These are phyloP conservation scores for Solanum bukasovii DNA, from an alignment of 257 asterid genomes.

Conservation along the genomic window DNA sequence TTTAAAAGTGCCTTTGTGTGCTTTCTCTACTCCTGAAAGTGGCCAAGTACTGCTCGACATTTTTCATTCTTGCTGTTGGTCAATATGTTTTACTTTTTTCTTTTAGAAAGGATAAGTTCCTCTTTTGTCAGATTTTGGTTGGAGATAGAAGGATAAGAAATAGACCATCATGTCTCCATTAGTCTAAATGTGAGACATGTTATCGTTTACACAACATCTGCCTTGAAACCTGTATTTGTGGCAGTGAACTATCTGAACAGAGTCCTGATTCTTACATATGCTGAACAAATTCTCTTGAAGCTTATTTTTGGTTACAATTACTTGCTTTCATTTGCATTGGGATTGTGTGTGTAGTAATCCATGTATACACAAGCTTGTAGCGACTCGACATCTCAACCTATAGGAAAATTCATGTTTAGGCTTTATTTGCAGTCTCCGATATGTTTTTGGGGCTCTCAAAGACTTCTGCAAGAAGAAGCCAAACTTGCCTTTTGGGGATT, in stretches of 20 bases:
- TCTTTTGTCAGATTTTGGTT: not conserved
- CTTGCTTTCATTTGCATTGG: not conserved
- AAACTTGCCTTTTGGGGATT: not conserved
- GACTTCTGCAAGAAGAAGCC: not conserved
- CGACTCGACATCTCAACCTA: not conserved
- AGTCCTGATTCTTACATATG: not conserved
- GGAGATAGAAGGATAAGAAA: not conserved
- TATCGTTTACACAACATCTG: not conserved
- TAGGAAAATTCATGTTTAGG: not conserved
- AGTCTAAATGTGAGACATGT: not conserved
- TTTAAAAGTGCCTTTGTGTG: not conserved
- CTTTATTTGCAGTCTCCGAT: not conserved
- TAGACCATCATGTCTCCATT: not conserved
- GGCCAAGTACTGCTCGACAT: not conserved
- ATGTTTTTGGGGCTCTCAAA: not conserved
- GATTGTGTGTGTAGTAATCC: not conserved
- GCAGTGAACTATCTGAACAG: not conserved
- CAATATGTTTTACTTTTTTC: not conserved
- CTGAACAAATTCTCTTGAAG: not conserved
- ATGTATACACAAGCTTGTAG: not conserved
- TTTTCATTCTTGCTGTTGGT: not conserved
- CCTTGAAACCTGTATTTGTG: not conserved
- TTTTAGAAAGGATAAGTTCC: not conserved
- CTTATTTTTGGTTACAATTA: not conserved
- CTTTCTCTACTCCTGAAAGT: not conserved